phyloP scores from a whole-genome alignment of 2,329 filamentous ascomycete species.

The Sporothrix pseudoabietina region DNA sequence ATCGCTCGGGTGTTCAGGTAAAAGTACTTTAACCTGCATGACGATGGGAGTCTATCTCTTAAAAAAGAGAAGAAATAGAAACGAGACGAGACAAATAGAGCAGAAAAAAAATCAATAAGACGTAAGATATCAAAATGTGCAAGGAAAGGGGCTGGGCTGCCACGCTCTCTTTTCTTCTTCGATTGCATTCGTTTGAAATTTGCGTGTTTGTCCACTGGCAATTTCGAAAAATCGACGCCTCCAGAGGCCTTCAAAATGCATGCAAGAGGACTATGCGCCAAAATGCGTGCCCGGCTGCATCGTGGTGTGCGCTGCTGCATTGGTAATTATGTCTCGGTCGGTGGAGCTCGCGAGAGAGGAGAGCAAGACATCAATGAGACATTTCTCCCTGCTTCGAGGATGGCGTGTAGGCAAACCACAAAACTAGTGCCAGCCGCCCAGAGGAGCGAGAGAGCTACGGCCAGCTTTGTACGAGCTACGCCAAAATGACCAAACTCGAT shows the following conservation, averaged over 20 bases:
- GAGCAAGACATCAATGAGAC: conserved; percentile 21
- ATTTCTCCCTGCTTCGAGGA: conserved; percentile 9
- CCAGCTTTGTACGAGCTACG: conserved; percentile 8
- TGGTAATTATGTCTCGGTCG: conserved; percentile 5
- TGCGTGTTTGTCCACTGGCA: not conserved
- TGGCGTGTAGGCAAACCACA: not conserved
- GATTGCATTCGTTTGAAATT: not conserved
- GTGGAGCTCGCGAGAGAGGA: conserved; percentile 20
- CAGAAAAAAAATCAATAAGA: not conserved
- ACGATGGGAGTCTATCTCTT: not conserved
- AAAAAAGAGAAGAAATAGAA: not conserved
- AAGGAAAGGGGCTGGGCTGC: not conserved
- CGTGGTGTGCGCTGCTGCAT: not conserved
- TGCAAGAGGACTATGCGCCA: not conserved
- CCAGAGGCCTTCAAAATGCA: not conserved
- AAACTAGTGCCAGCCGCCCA: conserved; percentile 11
- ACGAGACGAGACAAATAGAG: not conserved
- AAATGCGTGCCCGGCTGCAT: not conserved
- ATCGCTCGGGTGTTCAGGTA: conserved; percentile 2
- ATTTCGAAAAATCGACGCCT: not conserved
- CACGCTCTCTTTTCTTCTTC: conserved; percentile 11
- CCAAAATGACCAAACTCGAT: conserved; percentile 9
- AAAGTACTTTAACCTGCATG: too few species aligned
- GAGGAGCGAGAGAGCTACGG: not conserved
- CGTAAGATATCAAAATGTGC: not conserved